phyloP scores from a whole-genome alignment of 2,329 filamentous ascomycete genomes.

The Penicillium nordicum region DNA sequence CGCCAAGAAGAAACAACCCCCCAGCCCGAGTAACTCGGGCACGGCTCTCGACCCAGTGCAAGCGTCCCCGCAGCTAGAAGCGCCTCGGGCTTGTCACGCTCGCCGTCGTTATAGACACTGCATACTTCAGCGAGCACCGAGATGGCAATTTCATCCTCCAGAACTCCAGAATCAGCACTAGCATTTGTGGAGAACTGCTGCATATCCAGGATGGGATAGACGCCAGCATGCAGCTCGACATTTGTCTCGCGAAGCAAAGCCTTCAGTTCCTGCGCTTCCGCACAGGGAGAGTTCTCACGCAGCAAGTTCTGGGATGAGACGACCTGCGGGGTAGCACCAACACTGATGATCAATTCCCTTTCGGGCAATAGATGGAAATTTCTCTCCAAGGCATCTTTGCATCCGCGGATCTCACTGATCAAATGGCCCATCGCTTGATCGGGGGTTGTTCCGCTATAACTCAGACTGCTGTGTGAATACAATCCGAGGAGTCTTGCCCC shows the following conservation, averaged over 20 bases:
- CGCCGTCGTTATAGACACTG: slow-evolving; percentile 62
- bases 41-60: slow-evolving; percentile 69
- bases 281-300: slow-evolving; percentile 36
- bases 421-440: slow-evolving; percentile 59
- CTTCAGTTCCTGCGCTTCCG: slow-evolving; percentile 18
- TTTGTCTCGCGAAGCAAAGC: slow-evolving; percentile 34
- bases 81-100: slow-evolving; percentile 55
- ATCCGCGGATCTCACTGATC: slow-evolving; percentile 56
- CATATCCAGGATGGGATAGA: slow-evolving; percentile 72
- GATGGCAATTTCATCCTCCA: slow-evolving; percentile 58
- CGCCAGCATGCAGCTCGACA: slow-evolving; percentile 71
- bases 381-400: slow-evolving; percentile 30
- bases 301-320: slow-evolving; percentile 62
- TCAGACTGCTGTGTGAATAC: slow-evolving; percentile 71
- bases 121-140: slow-evolving; percentile 69
- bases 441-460: slow-evolving; percentile 58
- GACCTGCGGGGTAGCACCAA: slow-evolving; percentile 74
- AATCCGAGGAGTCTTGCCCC: slow-evolving; percentile 56
- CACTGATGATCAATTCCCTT: slow-evolving; percentile 56
- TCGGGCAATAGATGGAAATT: slow-evolving; percentile 15
- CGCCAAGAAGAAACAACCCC: slow-evolving; percentile 65
- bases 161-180: slow-evolving; percentile 36
- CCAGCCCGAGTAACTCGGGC: slow-evolving; percentile 68
- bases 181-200: slow-evolving; percentile 75
- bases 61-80: slow-evolving; percentile 67